Conservation (phyloP, 352 stramenopile genomes). For the Pseudoperonospora humuli region DNA sequence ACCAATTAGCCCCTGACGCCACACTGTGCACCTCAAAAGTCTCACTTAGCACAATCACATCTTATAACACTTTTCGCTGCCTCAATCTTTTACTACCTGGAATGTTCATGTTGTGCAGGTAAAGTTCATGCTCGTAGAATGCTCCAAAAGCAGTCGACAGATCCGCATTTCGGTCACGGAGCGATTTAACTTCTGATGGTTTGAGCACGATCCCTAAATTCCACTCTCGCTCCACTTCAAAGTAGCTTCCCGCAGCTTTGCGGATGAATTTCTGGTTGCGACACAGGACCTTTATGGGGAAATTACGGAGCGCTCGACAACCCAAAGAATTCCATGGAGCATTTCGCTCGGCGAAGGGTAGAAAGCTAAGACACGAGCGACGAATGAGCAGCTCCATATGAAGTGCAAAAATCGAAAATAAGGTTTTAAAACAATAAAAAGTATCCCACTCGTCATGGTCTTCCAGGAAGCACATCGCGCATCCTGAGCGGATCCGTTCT, state of each 20-base stretch:
- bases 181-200: slow-evolving; percentile 72
- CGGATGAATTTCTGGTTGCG: slow-evolving; percentile 63
- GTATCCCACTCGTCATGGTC: too few relatives aligned
- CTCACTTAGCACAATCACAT: slow-evolving; percentile 4
- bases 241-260: slow-evolving; percentile 34
- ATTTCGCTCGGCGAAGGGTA: background rate
- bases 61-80: background rate
- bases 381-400: slow-evolving; percentile 13
- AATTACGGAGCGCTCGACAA: slow-evolving; percentile 38
- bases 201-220: slow-evolving; percentile 62
- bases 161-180: slow-evolving; percentile 57
- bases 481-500: too few relatives aligned
- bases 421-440: too few relatives aligned
- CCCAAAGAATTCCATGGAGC: slow-evolving; percentile 5
- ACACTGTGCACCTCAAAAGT: slow-evolving; percentile 33
- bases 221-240: slow-evolving; percentile 68
- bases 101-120: slow-evolving; percentile 71
- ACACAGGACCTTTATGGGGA: slow-evolving; percentile 48
- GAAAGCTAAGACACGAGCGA: background rate
- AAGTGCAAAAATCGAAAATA: too few relatives aligned
- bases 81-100: slow-evolving; percentile 30
- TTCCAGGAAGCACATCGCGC: too few relatives aligned
- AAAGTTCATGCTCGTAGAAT: slow-evolving; percentile 70
- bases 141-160: slow-evolving; percentile 66
- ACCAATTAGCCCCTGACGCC: slow-evolving; percentile 65